Percentiles rank a stretch among this genome's conserved stretches.
Evolutionary conservation across 768 basidiomycete genomes (phyloP).

Genomic region (Serendipita sp.): DNA sequence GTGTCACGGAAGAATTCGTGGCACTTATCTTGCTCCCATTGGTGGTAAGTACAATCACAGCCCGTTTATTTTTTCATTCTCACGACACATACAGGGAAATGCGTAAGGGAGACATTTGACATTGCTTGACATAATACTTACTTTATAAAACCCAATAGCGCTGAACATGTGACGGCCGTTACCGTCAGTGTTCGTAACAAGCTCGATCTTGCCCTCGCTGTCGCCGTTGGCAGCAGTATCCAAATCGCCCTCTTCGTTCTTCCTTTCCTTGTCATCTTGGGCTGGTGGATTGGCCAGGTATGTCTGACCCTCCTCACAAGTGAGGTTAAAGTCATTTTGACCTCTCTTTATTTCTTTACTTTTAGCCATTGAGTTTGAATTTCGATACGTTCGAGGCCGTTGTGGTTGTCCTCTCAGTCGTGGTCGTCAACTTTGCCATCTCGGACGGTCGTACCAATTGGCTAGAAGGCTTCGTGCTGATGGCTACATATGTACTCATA

Average conservation of each 20-base stretch:
- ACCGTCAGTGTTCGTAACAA: conserved; percentile 3
- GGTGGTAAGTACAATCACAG: conserved; percentile 38
- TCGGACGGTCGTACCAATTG: conserved; percentile 12
- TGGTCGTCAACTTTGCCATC: conserved; percentile 73
- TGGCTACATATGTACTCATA: conserved; percentile 3
- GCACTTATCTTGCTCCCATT: conserved; percentile 77
- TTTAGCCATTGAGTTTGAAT: conserved; percentile 2
- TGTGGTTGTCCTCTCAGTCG: conserved; percentile 67
- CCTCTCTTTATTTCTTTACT: neutral
- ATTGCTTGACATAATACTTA: neutral
- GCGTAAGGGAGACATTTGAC: neutral
- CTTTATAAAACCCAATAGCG: conserved; percentile 34
- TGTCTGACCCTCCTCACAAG: conserved; percentile 37
- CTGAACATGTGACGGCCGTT: conserved; percentile 48
- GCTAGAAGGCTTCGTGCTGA: conserved; percentile 2
- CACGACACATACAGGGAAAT: neutral
- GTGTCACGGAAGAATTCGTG: conserved; percentile 70
- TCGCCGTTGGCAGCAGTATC: conserved; percentile 4
- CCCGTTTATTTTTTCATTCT: neutral
- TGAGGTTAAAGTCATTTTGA: conserved; percentile 31
- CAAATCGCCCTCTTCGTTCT: conserved; percentile 81
- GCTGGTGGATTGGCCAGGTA: conserved; percentile 43
- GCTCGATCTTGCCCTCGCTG: conserved; percentile 2
- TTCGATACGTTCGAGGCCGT: conserved; percentile 41
- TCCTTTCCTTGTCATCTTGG: conserved; percentile 76